Conservation (phyloP, 2,329 filamentous ascomycete genomes). For the Cytospora leucostoma region DNA sequence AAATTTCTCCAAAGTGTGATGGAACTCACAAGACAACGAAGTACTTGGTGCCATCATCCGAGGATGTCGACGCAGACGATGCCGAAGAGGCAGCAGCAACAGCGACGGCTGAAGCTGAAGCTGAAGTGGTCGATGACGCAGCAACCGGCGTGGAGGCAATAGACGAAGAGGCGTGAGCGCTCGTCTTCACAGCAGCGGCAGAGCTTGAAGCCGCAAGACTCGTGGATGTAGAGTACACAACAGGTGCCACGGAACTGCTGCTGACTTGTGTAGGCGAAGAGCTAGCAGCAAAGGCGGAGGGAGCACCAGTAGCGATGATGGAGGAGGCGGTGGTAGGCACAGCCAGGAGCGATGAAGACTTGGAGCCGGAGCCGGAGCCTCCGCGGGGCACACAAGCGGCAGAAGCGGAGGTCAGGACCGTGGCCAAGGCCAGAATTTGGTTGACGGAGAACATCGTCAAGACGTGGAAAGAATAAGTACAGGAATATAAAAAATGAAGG, state of each 20-base stretch:
- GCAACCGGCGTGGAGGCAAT: neutral
- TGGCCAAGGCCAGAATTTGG: slow-evolving; percentile 19
- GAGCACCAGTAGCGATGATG: neutral
- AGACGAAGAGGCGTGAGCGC: neutral
- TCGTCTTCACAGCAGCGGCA: neutral
- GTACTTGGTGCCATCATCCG: slow-evolving; percentile 23
- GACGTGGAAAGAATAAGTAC: neutral
- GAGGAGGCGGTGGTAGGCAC: neutral
- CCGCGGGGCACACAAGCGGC: slow-evolving; percentile 22
- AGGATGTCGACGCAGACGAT: neutral
- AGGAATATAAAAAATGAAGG: neutral
- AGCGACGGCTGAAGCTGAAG: slow-evolving; percentile 4
- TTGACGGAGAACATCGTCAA: slow-evolving; percentile 21
- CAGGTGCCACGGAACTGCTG: slow-evolving; percentile 2
- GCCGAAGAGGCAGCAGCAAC: slow-evolving; percentile 12
- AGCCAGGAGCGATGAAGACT: slow-evolving; percentile 7
- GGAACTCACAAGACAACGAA: slow-evolving; percentile 24
- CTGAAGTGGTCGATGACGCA: neutral
- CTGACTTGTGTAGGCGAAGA: neutral
- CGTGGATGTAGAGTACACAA: neutral
- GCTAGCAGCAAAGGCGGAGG: neutral
- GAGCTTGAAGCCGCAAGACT: slow-evolving; percentile 5
- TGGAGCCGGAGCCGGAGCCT: slow-evolving; percentile 7
- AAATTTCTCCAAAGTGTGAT: no score
- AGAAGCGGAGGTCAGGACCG: slow-evolving; percentile 15